Evolutionary conservation across 768 basidiomycete species (phyloP).

Genomic region (Agaricus sinodeliciosus): DNA sequence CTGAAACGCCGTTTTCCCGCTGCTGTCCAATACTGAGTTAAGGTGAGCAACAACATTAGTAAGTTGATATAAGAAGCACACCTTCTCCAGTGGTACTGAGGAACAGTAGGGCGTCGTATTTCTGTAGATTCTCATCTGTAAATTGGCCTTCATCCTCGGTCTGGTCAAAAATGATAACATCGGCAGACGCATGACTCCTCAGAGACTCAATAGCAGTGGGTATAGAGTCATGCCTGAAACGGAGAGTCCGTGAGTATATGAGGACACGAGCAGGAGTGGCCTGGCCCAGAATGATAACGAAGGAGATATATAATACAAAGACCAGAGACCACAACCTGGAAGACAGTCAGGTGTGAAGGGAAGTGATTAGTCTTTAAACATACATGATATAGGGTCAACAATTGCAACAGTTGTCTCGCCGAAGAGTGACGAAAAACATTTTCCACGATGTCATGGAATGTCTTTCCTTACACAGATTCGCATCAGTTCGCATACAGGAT

Average conservation of each 20-base stretch:
- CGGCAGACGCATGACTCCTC: constrained; percentile 33
- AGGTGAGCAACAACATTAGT: neutral
- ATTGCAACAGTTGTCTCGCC: neutral
- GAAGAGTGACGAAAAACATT: neutral
- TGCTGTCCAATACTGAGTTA: constrained; percentile 47
- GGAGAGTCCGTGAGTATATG: constrained; percentile 54
- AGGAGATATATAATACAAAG: constrained; percentile 7
- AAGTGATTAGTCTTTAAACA: neutral
- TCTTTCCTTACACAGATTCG: too few relatives aligned
- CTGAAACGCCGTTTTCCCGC: constrained; percentile 56
- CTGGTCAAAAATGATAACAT: constrained; percentile 51
- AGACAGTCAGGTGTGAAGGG: neutral
- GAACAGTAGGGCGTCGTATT: constrained; percentile 65
- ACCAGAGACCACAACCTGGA: constrained; percentile 1
- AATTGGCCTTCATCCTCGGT: constrained; percentile 59
- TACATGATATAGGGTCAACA: neutral
- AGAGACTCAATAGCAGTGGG: constrained; percentile 60
- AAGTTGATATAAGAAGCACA: constrained; percentile 19
- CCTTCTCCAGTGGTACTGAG: constrained; percentile 65
- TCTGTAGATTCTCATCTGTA: constrained; percentile 43
- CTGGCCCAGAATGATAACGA: constrained; percentile 9
- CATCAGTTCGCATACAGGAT: neutral
- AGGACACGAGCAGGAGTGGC: constrained; percentile 34
- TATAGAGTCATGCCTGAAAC: constrained; percentile 71
- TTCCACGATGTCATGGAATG: too few relatives aligned